Base-by-base conservation (phyloP, 1,284 basidiomycete genomes). In the Phlebopus sp. region DNA sequence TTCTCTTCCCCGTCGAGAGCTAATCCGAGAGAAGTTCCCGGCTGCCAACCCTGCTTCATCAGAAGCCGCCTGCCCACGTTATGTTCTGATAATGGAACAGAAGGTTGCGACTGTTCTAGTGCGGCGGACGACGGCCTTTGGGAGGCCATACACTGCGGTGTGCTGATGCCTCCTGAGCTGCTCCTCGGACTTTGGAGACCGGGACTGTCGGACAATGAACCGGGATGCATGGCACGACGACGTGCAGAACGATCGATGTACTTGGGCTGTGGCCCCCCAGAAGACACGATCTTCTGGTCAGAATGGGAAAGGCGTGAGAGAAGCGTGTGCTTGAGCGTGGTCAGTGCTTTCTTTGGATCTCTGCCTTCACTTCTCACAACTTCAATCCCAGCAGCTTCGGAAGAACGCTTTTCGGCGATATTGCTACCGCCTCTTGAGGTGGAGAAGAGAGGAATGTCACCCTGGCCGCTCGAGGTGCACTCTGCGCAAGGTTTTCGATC, bases 41-140 rank as follows among this genome's bases (percentile, higher is more conserved):
- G 86, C 21, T 71, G 66, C 86, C 87, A 90, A 1, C 86, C 86
- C 64, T 87, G 85, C 60, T 82, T 84, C 63, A 80, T 68, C 3
- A 89, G 70, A 37, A 90, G 68, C 34, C 69, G 74, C 57, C 84
- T 80, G 1, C 86, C 86, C 42, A 89, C 68, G 57, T 86, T 89
- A n/a, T 72, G 69, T 3, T 73, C 59, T 4, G 78, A 60, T 27
- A 87, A 60, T 2, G 52, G 58, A 9, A 38, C 42, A 6, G 79
- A 76, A 13, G 75, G 69, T 32, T 69, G 60, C 35, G 78, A 74
- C 27, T 47, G 37, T 30, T 54, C 48, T 5, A 13, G 32, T 3
- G 51, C 46, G 5, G 60, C 53, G 17, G 55, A 42, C 17, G 41
- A 46, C 31, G 47, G 54, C 21, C 44, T 47, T 15, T 36, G 52